Conservation (phyloP, 2,329 filamentous ascomycete genomes). For the Xylaria sp. region DNA sequence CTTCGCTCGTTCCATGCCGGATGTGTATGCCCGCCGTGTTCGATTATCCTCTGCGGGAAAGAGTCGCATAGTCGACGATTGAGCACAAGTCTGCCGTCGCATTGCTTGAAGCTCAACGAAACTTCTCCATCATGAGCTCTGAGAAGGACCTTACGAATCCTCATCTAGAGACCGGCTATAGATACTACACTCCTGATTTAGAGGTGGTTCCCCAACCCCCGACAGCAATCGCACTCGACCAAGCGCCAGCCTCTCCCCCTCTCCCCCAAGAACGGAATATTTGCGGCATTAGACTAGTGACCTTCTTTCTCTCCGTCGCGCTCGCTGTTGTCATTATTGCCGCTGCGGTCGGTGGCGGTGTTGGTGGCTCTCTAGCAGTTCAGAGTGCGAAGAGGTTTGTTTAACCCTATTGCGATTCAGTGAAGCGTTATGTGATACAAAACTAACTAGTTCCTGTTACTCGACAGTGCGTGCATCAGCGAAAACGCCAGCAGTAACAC, state of each 20-base stretch:
- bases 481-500: background rate
- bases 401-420: background rate
- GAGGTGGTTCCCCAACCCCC: slow-evolving; percentile 14
- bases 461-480: slow-evolving; percentile 10
- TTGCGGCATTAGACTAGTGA: slow-evolving; percentile 25
- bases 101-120: background rate
- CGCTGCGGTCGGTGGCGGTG: slow-evolving; percentile 32
- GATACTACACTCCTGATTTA: background rate
- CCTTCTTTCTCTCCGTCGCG: slow-evolving; percentile 29
- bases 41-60: background rate
- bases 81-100: background rate
- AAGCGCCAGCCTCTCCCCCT: background rate
- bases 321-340: slow-evolving; percentile 29
- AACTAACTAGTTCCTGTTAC: background rate
- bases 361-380: slow-evolving; percentile 33
- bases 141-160: slow-evolving; percentile 6
- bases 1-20: background rate
- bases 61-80: background rate
- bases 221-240: background rate
- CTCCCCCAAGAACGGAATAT: slow-evolving; percentile 20
- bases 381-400: slow-evolving; percentile 29
- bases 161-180: slow-evolving; percentile 14
- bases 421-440: background rate
- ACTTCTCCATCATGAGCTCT: background rate
- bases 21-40: background rate